Conservation (phyloP, 495 filamentous ascomycete genomes). For the Entonaema liquescens region DNA sequence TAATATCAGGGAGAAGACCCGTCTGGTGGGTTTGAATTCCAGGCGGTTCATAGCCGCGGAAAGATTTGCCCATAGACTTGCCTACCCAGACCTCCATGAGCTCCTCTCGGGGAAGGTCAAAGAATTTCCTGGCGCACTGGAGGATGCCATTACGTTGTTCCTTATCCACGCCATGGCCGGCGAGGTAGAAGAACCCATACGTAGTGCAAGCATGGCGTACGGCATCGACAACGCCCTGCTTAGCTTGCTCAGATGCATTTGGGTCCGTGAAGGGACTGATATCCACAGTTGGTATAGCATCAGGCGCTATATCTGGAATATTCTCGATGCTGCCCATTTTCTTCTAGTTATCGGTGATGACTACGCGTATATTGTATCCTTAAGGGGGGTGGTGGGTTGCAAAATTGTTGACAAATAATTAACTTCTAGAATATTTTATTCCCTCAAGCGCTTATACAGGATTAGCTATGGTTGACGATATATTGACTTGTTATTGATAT, state of each 20-base stretch:
- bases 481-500: conserved; percentile 18
- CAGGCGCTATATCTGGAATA: conserved; percentile 20
- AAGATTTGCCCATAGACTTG: conserved; percentile 53
- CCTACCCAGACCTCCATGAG: conserved; percentile 49
- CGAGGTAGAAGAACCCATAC: conserved; percentile 59
- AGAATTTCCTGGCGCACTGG: conserved; percentile 54
- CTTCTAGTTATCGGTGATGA: conserved; percentile 12
- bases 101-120: conserved; percentile 56
- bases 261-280: conserved; percentile 48
- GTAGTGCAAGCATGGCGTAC: conserved; percentile 56
- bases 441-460: neutral
- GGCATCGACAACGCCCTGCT: conserved; percentile 30
- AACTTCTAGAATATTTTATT: neutral
- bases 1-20: conserved; percentile 58
- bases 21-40: conserved; percentile 60
- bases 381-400: neutral
- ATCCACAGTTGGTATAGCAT: conserved; percentile 46
- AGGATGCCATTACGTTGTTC: conserved; percentile 48
- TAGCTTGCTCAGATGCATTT: conserved; percentile 26
- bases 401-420: neutral
- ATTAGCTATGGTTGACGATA: neutral
- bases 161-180: conserved; percentile 40
- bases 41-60: conserved; percentile 62
- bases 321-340: conserved; percentile 36
- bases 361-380: neutral